A percentile compares a stretch with the other conserved stretches of the same genome.
Evolutionary conservation across 164 flowering plant genomes (phyloP).

Genomic region (Sextonia rubra): DNA sequence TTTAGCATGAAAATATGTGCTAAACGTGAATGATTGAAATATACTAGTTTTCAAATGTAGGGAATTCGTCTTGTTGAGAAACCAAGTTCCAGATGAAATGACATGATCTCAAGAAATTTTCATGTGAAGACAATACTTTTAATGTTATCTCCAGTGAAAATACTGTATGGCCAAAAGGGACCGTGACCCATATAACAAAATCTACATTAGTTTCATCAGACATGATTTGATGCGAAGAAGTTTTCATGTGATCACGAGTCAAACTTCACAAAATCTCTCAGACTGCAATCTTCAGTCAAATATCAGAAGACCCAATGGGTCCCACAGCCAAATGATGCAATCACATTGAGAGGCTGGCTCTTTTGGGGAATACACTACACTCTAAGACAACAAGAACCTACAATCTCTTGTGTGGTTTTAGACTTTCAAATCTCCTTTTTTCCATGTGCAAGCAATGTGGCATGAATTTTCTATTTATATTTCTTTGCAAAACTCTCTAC

Average conservation of each 20-base stretch:
- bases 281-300: not conserved
- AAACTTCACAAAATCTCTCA: not conserved
- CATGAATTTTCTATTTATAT: constrained; percentile 3
- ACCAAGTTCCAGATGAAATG: not conserved
- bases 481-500: not conserved
- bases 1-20: not conserved
- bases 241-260: not conserved
- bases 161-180: not conserved
- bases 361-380: constrained; percentile 12
- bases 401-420: constrained; percentile 1
- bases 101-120: not conserved
- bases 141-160: not conserved
- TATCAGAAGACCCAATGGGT: not conserved
- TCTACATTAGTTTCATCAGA: not conserved
- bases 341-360: constrained; percentile 8
- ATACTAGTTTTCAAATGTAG: not conserved
- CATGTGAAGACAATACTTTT: not conserved
- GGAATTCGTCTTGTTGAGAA: not conserved
- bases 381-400: constrained; percentile 11
- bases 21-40: too few species aligned
- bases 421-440: not conserved
- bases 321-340: constrained; percentile 6
- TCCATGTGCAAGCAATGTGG: constrained; percentile 22
- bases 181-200: not conserved
- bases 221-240: not conserved